Evolutionary conservation across 306 rosid species (phyloP), one percentile per base, ranked within the genome.

Genomic region (Pyrus bretschneideri): DNA sequence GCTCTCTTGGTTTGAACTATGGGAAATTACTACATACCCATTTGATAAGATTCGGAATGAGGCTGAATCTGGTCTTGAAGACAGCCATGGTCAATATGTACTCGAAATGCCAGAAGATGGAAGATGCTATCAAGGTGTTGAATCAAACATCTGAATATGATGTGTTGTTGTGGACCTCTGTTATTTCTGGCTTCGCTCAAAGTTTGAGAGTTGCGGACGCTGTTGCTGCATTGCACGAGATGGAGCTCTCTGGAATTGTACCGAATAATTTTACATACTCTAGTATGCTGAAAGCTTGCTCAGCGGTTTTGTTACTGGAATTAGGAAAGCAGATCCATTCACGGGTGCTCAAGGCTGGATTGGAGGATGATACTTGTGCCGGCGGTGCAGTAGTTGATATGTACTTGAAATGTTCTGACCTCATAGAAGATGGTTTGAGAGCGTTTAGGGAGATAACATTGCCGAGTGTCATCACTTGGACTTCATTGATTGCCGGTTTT

Each of bases 11-110:
- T 68, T 78, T 79, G 74, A 70, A 54, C 46, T 83, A 74, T 79
- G 96, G 96, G 78, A 89, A 80, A 82, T 45, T 84, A 64, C 78
- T 91, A 35, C 96, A 89, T 68, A 82, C 87, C 65, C 92, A 89
- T 63, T 51, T 83, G 78, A 77, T 86, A 70, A 76, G 76, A 40
- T 70, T 82, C 63, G 88, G 90, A 74, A 76, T 83, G 69, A 79
- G 80, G 81, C 69, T 89, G 85, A 91, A 87, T 54, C 78, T 91
- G 83, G 72, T 86, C 29, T 74, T 89, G 85, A 91, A 91, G 80
- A 89, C 96, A 0, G 84, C 90, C 21, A 78, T 89, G 63, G 90
- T 87, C 65, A 87, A 89, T 70, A 86, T 91, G 93, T 89, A 91
- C 71, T 80, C 89, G 2, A 84, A 82, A 76, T 86, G 51, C 84